Percentiles rank a stretch among this genome's conserved stretches.
Conservation (phyloP, 2,329 filamentous ascomycete genomes). For the Penicillium thymicola region DNA sequence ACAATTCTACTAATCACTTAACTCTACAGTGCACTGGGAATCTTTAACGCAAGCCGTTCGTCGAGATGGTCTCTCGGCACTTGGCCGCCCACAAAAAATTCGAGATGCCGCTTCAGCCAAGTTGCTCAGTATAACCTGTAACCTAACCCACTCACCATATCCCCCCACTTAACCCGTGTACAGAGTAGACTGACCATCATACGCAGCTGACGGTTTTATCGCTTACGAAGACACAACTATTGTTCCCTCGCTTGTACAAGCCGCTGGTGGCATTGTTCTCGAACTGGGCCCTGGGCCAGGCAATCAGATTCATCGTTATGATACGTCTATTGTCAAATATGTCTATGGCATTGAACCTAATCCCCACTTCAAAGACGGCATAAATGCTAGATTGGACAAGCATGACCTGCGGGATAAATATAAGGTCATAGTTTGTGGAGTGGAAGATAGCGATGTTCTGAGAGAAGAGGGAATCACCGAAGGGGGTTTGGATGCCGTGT, state of each 20-base stretch:
- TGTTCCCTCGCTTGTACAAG: conserved; percentile 30
- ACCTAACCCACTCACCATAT: not conserved
- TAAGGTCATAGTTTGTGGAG: conserved; percentile 36
- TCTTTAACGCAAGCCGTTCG: conserved; percentile 16
- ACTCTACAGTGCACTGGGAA: conserved; percentile 18
- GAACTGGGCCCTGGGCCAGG: conserved; percentile 47
- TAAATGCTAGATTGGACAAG: conserved; percentile 32
- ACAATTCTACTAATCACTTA: not conserved
- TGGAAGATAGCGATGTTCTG: conserved; percentile 42
- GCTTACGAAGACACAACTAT: conserved; percentile 35
- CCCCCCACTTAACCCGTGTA: not conserved
- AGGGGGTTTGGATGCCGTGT: conserved; percentile 38
- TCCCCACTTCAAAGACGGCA: conserved; percentile 27
- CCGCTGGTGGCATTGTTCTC: conserved; percentile 39
- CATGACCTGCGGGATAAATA: conserved; percentile 37
- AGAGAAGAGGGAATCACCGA: conserved; percentile 35
- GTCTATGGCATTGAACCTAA: conserved; percentile 47
- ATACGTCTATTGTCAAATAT: conserved; percentile 29
- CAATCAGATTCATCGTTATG: conserved; percentile 44
- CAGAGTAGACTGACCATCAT: not conserved
- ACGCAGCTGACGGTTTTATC: conserved; percentile 27
- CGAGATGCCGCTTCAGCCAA: conserved; percentile 19
- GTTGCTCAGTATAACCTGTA: conserved; percentile 18
- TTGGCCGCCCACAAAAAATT: conserved; percentile 9
- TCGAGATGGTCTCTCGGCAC: conserved; percentile 15